phyloP scores from a whole-genome alignment of 1,139 yeast genomes.

The Suhomyces ambrosiae region DNA sequence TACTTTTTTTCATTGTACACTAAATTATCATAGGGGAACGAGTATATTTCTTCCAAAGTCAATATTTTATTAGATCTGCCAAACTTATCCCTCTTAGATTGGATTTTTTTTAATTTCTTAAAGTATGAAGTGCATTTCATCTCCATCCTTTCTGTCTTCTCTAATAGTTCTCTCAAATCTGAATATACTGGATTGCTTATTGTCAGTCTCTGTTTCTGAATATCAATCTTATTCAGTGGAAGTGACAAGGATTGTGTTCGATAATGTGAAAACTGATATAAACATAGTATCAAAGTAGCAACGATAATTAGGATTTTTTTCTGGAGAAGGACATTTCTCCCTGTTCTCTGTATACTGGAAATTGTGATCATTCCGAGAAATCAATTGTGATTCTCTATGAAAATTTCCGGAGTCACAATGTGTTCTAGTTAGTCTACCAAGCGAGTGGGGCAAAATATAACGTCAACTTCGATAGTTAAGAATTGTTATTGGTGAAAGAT shows the following conservation, averaged over 20 bases:
- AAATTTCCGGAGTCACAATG: no score
- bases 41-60: constrained; percentile 21
- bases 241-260: not conserved
- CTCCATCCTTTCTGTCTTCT: constrained; percentile 3
- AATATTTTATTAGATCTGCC: constrained; percentile 5
- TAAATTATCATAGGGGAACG: constrained; percentile 21
- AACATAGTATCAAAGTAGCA: no score
- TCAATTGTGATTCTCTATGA: no score
- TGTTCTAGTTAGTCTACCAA: no score
- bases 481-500: no score
- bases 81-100: not conserved
- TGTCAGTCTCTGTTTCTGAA: not conserved
- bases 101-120: constrained; percentile 9
- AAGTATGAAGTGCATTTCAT: constrained; percentile 19
- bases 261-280: not conserved
- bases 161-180: not conserved
- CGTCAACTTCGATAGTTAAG: no score
- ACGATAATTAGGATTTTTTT: no score
- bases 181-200: constrained; percentile 2
- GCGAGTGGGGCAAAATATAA: no score
- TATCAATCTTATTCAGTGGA: not conserved
- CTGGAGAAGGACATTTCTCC: no score
- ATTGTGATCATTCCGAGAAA: no score
- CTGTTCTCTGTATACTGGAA: no score
- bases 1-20: constrained; percentile 33